Evolutionary conservation across 2,329 filamentous ascomycete genomes (phyloP).

Genomic region (Colletotrichum cereale): DNA sequence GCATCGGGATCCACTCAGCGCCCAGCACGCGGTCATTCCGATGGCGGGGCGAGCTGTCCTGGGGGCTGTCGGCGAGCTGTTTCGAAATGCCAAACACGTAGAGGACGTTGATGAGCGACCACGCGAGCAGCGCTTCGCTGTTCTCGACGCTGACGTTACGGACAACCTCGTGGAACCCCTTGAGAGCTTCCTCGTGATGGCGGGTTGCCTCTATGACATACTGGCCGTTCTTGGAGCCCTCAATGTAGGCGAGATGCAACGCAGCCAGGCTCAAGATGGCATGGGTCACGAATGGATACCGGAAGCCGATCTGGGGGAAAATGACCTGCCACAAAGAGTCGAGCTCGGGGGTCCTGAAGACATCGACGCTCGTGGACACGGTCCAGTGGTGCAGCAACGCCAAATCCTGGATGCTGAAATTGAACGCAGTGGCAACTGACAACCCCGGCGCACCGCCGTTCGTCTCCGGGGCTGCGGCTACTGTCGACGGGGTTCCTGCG

Average conservation of each 20-base stretch:
- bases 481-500: not conserved
- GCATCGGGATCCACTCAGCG: constrained; percentile 42
- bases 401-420: constrained; percentile 37
- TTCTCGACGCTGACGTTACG: constrained; percentile 17
- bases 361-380: constrained; percentile 18
- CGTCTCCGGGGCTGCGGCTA: not conserved
- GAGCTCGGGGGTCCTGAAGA: not conserved
- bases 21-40: constrained; percentile 40
- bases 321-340: constrained; percentile 30
- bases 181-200: constrained; percentile 31
- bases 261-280: constrained; percentile 40
- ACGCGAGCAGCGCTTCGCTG: constrained; percentile 36
- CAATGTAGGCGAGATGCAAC: constrained; percentile 33
- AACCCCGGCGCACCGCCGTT: not conserved
- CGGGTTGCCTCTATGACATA: constrained; percentile 19
- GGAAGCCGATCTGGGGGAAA: constrained; percentile 38
- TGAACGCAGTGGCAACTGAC: not conserved
- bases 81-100: constrained; percentile 34
- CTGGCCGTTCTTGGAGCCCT: not conserved
- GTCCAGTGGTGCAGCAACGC: constrained; percentile 42
- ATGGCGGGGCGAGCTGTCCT: not conserved
- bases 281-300: constrained; percentile 36
- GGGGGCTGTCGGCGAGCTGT: not conserved
- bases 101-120: constrained; percentile 37
- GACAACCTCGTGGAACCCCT: constrained; percentile 30